Percentiles rank a stretch among this genome's conserved stretches.
Conservation (phyloP, 257 asterid genomes). For the Anisodus acutangulus region DNA sequence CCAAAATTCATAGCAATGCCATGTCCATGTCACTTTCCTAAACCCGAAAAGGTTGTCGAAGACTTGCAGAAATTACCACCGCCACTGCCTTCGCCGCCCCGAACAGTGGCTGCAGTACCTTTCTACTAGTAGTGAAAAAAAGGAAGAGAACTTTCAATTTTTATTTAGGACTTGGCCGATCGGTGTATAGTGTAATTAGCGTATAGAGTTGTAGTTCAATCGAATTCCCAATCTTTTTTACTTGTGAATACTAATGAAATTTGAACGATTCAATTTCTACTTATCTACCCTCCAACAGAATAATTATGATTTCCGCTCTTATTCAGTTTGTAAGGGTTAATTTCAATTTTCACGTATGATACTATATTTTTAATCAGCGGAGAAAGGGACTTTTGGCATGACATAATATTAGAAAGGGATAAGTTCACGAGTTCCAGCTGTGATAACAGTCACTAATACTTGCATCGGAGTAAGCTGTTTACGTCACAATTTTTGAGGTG, state of each 20-base stretch:
- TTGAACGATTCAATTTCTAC: not conserved
- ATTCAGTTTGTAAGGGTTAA: no score
- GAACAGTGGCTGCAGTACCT: conserved; percentile 46
- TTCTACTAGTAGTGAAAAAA: conserved; percentile 15
- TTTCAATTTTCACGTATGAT: no score
- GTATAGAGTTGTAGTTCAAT: not conserved
- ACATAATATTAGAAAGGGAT: no score
- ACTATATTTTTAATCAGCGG: no score
- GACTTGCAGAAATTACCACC: conserved; percentile 52
- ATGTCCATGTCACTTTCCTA: conserved; percentile 61
- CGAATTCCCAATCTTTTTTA: not conserved
- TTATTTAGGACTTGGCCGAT: not conserved
- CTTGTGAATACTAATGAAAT: conserved; percentile 17
- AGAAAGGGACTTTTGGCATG: no score
- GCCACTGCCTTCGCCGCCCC: conserved; percentile 38
- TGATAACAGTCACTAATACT: no score
- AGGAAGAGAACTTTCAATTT: not conserved
- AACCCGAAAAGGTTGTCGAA: conserved; percentile 33
- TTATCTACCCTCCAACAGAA: not conserved
- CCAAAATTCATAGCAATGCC: conserved; percentile 75
- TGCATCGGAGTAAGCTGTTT: no score
- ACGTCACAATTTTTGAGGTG: no score
- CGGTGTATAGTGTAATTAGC: not conserved
- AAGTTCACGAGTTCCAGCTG: no score
- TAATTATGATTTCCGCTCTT: no score